Evolutionary conservation across 2,329 filamentous ascomycete genomes (phyloP).

Genomic region (Amylocarpus encephaloides): DNA sequence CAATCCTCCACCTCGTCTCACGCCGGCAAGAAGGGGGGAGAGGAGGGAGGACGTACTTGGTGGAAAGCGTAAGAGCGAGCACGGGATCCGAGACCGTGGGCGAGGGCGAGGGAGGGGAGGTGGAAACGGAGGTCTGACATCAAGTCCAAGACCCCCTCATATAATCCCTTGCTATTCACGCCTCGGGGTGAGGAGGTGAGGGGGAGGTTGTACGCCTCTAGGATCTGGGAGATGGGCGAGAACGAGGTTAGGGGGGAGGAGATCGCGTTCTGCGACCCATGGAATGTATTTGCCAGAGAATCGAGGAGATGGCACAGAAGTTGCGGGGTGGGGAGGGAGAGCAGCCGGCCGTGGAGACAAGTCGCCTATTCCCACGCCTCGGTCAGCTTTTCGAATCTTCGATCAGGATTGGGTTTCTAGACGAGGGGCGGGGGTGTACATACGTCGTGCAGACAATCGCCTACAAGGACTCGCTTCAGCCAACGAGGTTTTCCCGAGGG

Average conservation of each 20-base stretch:
- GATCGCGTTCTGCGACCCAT: not conserved
- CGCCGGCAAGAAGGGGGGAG: not conserved
- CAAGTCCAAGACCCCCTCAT: slow-evolving; percentile 7
- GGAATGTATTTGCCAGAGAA: slow-evolving; percentile 3
- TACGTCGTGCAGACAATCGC: slow-evolving; percentile 17
- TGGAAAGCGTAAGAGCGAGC: not conserved
- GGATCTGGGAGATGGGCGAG: not conserved
- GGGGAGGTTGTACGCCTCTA: slow-evolving; percentile 8
- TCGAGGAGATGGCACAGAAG: slow-evolving; percentile 6
- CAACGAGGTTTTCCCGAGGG: slow-evolving; percentile 12
- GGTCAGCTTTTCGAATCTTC: too few relatives aligned
- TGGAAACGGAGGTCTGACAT: slow-evolving; percentile 16
- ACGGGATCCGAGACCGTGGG: not conserved
- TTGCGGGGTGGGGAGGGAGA: slow-evolving; percentile 6
- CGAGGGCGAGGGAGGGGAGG: slow-evolving; percentile 1
- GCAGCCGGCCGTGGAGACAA: slow-evolving; percentile 12
- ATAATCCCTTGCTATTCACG: slow-evolving; percentile 3
- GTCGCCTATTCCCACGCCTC: too few relatives aligned
- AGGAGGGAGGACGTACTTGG: not conserved
- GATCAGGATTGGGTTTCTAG: too few relatives aligned
- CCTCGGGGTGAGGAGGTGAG: not conserved
- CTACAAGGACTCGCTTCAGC: slow-evolving; percentile 14
- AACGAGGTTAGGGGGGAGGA: not conserved
- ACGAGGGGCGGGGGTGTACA: too few relatives aligned
- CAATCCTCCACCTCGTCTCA: not conserved